These are phyloP conservation scores for Heterobasidion parviporum DNA, from an alignment of 1,284 basidiomycete genomes.

Conservation along the genomic window DNA sequence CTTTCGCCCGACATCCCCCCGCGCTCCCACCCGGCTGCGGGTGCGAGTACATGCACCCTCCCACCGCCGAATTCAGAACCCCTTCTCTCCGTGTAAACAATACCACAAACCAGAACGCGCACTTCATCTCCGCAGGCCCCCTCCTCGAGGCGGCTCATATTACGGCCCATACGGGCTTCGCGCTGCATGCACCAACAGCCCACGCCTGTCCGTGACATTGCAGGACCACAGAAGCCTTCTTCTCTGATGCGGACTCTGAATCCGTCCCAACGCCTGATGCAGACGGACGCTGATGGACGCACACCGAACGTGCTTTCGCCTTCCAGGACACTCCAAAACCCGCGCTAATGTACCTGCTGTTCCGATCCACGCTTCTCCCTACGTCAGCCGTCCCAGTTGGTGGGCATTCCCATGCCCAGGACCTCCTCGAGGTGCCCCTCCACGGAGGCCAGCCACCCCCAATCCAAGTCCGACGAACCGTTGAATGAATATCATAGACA, in stretches of 20 bases:
- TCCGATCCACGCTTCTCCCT: not conserved
- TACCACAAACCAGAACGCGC: not conserved
- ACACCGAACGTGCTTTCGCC: not conserved
- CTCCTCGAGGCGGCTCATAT: conserved; percentile 2
- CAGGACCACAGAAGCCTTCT: not conserved
- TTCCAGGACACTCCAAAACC: not conserved
- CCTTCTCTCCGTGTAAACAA: too few species aligned
- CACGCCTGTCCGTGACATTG: not conserved
- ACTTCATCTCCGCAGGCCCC: not conserved
- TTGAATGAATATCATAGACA: not conserved
- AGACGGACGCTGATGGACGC: not conserved
- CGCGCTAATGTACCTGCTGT: not conserved
- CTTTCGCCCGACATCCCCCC: too few species aligned
- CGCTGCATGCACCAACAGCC: not conserved
- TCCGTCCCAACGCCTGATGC: not conserved
- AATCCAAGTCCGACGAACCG: too few species aligned
- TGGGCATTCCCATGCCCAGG: too few species aligned
- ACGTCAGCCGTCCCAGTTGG: not conserved
- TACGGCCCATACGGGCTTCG: not conserved
- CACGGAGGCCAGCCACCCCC: too few species aligned
- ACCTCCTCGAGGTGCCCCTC: too few species aligned
- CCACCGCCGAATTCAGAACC: too few species aligned
- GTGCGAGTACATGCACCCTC: too few species aligned
- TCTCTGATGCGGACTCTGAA: not conserved
- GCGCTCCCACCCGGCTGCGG: too few species aligned